Evolutionary conservation across 495 filamentous ascomycete genomes (phyloP).

Genomic region (Talaromyces nanjingensis): DNA sequence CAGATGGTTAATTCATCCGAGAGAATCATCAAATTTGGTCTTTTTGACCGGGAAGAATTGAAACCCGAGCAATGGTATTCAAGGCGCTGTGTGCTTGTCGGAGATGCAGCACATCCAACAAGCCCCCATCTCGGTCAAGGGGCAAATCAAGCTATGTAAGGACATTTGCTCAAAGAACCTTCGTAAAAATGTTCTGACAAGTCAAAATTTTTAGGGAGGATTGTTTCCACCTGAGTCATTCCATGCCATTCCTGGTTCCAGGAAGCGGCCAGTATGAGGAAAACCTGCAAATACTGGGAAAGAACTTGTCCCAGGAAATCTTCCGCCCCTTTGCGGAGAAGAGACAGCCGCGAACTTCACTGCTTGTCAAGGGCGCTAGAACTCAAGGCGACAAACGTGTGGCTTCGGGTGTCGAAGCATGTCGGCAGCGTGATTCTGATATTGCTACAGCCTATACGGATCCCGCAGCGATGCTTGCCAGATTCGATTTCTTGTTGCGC

Average conservation of each 20-base stretch:
- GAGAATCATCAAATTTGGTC: constrained; percentile 15
- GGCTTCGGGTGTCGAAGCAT: not conserved
- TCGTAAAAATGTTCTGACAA: too few relatives aligned
- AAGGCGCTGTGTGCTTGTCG: constrained; percentile 15
- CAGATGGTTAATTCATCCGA: constrained; percentile 10
- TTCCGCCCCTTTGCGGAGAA: constrained; percentile 6
- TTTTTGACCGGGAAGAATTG: constrained; percentile 16
- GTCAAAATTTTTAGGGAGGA: too few relatives aligned
- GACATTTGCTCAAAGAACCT: not conserved
- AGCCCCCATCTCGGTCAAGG: constrained; percentile 22
- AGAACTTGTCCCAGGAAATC: too few relatives aligned
- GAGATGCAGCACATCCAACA: constrained; percentile 22
- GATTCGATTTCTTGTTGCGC: too few relatives aligned
- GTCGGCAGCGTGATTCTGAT: constrained; percentile 10
- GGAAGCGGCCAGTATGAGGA: too few relatives aligned
- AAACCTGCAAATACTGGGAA: too few relatives aligned
- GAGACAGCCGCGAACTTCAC: constrained; percentile 15
- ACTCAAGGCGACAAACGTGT: constrained; percentile 13
- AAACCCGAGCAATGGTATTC: constrained; percentile 15
- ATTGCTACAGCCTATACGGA: constrained; percentile 9
- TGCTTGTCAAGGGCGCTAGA: constrained; percentile 14
- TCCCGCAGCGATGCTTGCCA: not conserved
- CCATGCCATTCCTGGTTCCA: too few relatives aligned
- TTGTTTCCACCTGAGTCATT: too few relatives aligned
- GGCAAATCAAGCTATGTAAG: constrained; percentile 22